These are phyloP conservation scores for Herpetospermum pedunculosum DNA, from an alignment of 306 rosid species.

Conservation along the genomic window DNA sequence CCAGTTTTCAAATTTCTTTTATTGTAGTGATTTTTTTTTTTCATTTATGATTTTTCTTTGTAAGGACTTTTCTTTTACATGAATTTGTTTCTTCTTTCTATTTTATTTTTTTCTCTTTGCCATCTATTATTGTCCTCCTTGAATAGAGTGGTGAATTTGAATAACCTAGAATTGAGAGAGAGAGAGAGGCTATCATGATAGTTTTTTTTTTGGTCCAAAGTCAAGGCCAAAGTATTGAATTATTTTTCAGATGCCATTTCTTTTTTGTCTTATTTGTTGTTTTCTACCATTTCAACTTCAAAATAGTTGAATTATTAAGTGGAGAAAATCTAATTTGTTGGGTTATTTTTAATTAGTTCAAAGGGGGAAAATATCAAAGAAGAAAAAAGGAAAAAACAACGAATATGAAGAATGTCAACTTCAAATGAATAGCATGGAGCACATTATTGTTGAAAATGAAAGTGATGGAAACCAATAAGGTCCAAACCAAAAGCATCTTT, in stretches of 20 bases:
- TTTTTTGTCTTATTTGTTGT: background rate
- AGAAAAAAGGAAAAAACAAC: background rate
- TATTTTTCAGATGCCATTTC: background rate
- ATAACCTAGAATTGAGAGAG: background rate
- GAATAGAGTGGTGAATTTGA: background rate
- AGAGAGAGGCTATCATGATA: background rate
- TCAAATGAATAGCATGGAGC: slow-evolving; percentile 13
- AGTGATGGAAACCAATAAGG: slow-evolving; percentile 30
- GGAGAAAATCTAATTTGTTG: background rate
- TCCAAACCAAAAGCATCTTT: slow-evolving; percentile 43
- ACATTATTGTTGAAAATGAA: slow-evolving; percentile 11
- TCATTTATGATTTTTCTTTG: background rate
- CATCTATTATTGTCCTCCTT: background rate
- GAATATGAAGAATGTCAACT: slow-evolving; percentile 1
- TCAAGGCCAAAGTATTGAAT: background rate
- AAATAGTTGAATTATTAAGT: background rate
- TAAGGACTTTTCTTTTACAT: background rate
- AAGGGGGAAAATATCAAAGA: background rate
- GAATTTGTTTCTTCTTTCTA: background rate
- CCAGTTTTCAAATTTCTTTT: too few species aligned
- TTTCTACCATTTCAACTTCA: background rate
- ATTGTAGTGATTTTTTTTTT: background rate
- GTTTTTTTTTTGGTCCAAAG: background rate
- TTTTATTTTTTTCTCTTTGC: background rate
- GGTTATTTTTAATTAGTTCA: background rate